Evolutionary conservation across 371 early-diverging fungal genomes (phyloP), one percentile per base, ranked within the genome.

Genomic region (Rhizomucor pusillus): DNA sequence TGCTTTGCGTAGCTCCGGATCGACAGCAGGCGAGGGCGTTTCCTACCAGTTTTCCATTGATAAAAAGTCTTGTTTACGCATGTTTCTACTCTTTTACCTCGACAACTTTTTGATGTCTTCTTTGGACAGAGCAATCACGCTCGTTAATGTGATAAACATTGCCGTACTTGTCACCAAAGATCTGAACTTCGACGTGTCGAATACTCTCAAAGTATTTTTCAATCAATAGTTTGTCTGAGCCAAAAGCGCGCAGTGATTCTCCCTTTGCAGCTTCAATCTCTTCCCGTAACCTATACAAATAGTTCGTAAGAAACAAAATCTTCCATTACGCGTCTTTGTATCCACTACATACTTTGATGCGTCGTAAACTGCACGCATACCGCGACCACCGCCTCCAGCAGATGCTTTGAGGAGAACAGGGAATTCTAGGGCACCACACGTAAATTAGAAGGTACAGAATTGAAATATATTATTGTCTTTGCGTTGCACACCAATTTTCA

Each of bases 381-480:
- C 90, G 69, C 94, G 94, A 55, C 98, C 95, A 68, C 95, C 95
- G 49, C 95, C 95, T 63, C 92, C 92, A 19, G 90, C 88, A 22
- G 87, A 86, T n/a, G 91, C 92, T 71, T 95, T 95, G 40, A 93
- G 67, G 76, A 95, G 84, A 24, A 95, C 81, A 9, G 94, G 94
- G 63, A 89, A 93, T 14, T 89, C 90, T 58, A 85, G 73, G 14
- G 6, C 13, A 13, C 18, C 10, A 18, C 10, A 34, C 3, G 22
- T 13, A 44, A 16, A 51, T 13, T 10, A 5, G 23, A 16, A 22
- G 16, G 33, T 3, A 40, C 5, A 24, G 1, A 24, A 14, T 19
- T 20, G 0, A 23, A 52, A 16, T 0, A 46, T n/a, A 0, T 24
- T 13, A 11, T 43, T 13, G 25, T 14, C 20, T 54, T 65, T 37